phyloP scores from a whole-genome alignment of 75 land plant genomes.

The Chamaecyparis obtusa region DNA sequence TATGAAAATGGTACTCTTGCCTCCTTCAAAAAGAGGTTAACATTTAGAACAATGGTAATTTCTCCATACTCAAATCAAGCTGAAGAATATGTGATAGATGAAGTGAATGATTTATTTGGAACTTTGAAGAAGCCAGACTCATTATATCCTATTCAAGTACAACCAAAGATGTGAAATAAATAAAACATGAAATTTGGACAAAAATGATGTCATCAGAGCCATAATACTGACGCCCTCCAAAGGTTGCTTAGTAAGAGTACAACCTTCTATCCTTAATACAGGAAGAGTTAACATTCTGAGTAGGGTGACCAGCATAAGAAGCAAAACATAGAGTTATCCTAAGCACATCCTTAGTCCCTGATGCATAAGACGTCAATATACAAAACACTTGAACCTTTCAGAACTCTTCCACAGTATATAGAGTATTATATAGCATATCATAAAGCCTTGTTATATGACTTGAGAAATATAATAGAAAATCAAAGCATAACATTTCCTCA shows the following conservation, averaged over 20 bases:
- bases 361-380: background rate
- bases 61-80: too few species aligned
- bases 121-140: too few species aligned
- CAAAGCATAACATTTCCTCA: background rate
- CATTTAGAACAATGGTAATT: too few species aligned
- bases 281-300: background rate
- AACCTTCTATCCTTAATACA: background rate
- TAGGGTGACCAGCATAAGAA: background rate
- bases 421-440: background rate
- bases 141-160: background rate
- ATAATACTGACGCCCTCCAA: background rate
- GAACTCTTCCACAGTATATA: background rate
- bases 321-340: background rate
- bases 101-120: too few species aligned
- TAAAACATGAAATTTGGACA: background rate
- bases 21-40: too few species aligned
- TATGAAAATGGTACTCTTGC: too few species aligned
- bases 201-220: background rate
- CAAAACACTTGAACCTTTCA: background rate
- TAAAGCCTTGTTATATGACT: background rate
- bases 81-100: too few species aligned
- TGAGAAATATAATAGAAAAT: background rate
- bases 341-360: background rate
- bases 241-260: background rate
- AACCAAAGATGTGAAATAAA: background rate